Conservation (phyloP, 768 basidiomycete species). For the Suillus tomentosus region DNA sequence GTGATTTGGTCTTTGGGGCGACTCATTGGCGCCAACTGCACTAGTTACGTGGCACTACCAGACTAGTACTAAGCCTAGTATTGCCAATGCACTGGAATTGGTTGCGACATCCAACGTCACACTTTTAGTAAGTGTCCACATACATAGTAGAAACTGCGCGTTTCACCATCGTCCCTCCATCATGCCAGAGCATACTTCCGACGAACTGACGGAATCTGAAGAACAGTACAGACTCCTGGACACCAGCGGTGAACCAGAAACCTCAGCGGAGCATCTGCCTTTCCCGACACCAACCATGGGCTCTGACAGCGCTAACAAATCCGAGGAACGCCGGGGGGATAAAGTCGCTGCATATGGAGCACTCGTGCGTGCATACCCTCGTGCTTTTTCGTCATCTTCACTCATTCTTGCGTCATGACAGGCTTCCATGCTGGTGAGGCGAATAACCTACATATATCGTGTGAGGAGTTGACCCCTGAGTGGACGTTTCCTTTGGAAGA, state of each 20-base stretch:
- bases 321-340: conserved; percentile 44
- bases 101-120: too few species aligned
- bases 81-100: too few species aligned
- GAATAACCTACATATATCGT: not conserved
- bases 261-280: not conserved
- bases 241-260: not conserved
- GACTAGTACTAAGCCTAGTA: not conserved
- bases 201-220: conserved; percentile 5
- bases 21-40: not conserved
- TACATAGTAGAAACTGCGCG: not conserved
- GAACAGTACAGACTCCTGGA: conserved; percentile 23
- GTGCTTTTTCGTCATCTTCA: not conserved
- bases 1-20: not conserved
- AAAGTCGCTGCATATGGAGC: conserved; percentile 33
- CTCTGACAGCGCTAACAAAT: conserved; percentile 29
- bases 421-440: conserved; percentile 24
- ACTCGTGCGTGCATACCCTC: conserved; percentile 35
- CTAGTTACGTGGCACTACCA: not conserved
- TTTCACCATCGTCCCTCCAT: not conserved
- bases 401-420: conserved; percentile 7
- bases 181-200: conserved; percentile 1
- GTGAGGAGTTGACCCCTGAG: conserved; percentile 6
- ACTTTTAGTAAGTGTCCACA: too few species aligned
- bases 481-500: conserved; percentile 27
- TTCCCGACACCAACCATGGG: conserved; percentile 19